Evolutionary conservation across 2,329 filamentous ascomycete species (phyloP).

Genomic region (Sclerotinia subarctica): DNA sequence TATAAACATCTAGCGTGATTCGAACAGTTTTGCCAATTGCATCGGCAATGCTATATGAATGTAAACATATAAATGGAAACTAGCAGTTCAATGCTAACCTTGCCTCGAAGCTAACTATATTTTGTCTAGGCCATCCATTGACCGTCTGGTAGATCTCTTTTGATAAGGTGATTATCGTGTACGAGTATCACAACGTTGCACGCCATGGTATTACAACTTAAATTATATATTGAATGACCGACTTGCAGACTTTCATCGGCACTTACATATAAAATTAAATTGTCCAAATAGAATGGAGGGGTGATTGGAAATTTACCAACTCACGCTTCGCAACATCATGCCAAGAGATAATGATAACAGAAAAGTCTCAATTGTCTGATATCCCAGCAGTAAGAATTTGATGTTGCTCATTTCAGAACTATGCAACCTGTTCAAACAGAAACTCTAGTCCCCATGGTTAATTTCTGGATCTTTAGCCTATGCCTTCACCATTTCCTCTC

Average conservation of each 20-base stretch:
- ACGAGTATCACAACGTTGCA: neutral
- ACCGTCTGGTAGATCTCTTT: neutral
- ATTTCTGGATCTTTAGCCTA: neutral
- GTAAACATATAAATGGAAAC: neutral
- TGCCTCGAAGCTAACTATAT: neutral
- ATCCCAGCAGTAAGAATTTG: too few species aligned
- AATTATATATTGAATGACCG: neutral
- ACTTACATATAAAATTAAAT: neutral
- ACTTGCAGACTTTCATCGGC: neutral
- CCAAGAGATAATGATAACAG: slow-evolving; percentile 2
- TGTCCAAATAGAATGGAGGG: neutral
- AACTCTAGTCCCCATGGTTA: neutral
- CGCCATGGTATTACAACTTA: neutral
- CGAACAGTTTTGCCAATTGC: neutral
- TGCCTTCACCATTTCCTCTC: too few species aligned
- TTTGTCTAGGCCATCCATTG: neutral
- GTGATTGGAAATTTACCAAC: neutral
- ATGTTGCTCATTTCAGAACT: neutral
- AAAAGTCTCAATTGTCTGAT: neutral
- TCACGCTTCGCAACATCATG: neutral
- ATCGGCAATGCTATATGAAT: neutral
- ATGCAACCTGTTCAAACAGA: neutral
- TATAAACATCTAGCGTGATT: neutral
- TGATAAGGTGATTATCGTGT: neutral
- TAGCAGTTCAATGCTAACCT: neutral